These are phyloP conservation scores for Aspergillus panamensis DNA, from an alignment of 495 filamentous ascomycete species.

Conservation along the genomic window DNA sequence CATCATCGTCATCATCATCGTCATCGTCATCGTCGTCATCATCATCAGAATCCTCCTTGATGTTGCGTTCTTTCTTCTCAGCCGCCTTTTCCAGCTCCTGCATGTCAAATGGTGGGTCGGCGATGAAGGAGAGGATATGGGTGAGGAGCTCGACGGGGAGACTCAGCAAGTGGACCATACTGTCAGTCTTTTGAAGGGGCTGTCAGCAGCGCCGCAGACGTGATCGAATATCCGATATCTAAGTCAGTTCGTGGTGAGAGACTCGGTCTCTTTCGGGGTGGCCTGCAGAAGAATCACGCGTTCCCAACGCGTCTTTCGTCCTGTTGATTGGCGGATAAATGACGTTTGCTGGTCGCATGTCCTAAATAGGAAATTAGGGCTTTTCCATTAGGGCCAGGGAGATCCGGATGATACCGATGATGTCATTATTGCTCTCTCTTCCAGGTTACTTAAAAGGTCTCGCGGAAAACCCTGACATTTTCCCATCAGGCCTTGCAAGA, in stretches of 20 bases:
- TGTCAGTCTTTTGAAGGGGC: neutral
- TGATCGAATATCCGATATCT: neutral
- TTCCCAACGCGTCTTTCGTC: too few species aligned
- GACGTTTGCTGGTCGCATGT: neutral
- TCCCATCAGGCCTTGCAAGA: too few species aligned
- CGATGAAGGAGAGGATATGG: constrained; percentile 5
- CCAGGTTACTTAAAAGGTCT: too few species aligned
- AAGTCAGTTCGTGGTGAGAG: too few species aligned
- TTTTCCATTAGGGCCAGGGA: neutral
- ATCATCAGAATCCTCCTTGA: neutral
- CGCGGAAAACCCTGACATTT: too few species aligned
- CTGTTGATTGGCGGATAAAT: too few species aligned
- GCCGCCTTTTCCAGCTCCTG: neutral
- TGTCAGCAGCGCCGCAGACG: neutral
- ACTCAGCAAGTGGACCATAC: constrained; percentile 4
- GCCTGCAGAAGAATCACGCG: too few species aligned
- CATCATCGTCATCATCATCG: neutral
- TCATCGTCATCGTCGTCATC: neutral
- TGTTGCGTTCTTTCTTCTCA: neutral
- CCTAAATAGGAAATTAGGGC: constrained; percentile 7
- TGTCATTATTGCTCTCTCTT: too few species aligned
- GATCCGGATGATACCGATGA: too few species aligned
- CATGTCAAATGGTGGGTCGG: neutral
- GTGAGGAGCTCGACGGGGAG: constrained; percentile 8
- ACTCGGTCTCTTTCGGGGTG: too few species aligned